Conservation (phyloP, 345 rosid species). For the Eucalyptus microcorys region DNA sequence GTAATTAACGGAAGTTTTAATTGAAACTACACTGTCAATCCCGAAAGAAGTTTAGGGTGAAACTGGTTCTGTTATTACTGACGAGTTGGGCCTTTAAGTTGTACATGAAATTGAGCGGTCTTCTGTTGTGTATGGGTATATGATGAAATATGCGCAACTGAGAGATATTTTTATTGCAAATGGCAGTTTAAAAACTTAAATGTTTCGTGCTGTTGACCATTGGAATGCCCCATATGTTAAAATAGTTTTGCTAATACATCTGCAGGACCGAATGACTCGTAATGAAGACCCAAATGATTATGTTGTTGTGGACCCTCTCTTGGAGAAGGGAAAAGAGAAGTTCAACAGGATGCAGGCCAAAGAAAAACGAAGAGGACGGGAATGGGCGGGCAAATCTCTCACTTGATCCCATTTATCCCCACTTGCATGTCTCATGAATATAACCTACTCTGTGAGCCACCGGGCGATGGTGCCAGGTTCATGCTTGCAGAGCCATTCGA, state of each 20-base stretch:
- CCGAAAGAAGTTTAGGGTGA: background rate
- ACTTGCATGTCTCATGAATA: background rate
- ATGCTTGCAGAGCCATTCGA: background rate
- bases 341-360: constrained; percentile 90
- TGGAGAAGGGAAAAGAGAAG: constrained; percentile 95
- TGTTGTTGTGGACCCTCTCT: constrained; percentile 80
- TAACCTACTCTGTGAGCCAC: background rate
- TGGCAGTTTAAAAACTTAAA: background rate
- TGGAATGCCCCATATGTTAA: background rate
- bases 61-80: background rate
- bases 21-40: background rate
- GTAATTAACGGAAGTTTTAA: background rate
- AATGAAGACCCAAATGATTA: constrained; percentile 79
- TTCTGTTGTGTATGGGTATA: background rate
- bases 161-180: background rate
- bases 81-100: background rate
- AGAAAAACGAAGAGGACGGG: constrained; percentile 68
- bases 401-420: constrained; percentile 19
- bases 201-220: background rate
- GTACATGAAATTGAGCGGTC: background rate
- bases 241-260: background rate
- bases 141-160: background rate
- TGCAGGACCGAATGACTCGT: constrained; percentile 76
- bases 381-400: constrained; percentile 96
- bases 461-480: background rate